These are phyloP conservation scores for Helichrysum umbraculigerum DNA, from an alignment of 129 eudicot species.

Conservation along the genomic window DNA sequence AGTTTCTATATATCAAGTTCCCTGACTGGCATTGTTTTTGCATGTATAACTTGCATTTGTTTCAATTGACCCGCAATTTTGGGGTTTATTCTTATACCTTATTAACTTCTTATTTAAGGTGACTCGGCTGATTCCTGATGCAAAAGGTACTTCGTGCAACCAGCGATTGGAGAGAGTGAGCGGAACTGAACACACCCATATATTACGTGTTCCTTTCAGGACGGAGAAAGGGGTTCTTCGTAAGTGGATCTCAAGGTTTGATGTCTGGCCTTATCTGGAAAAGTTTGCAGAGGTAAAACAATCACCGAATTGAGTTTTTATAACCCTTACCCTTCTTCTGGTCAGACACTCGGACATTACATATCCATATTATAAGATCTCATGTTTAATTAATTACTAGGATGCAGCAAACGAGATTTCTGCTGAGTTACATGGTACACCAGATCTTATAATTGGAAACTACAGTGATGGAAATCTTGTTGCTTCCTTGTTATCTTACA, in stretches of 20 bases:
- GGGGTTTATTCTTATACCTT: conserved; percentile 11
- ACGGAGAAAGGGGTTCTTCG: conserved; percentile 81
- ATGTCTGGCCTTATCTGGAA: conserved; percentile 98
- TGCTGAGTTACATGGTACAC: conserved; percentile 77
- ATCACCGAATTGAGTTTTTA: background rate
- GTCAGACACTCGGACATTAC: background rate
- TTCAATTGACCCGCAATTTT: background rate
- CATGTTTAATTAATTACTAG: conserved; percentile 39
- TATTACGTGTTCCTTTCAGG: conserved; percentile 88
- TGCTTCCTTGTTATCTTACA: conserved; percentile 81
- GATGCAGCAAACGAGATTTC: conserved; percentile 84
- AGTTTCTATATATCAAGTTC: conserved; percentile 16
- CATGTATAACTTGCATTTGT: conserved; percentile 4
- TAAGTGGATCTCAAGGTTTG: conserved; percentile 96
- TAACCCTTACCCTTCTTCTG: background rate
- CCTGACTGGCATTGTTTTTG: conserved; percentile 5
- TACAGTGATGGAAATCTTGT: conserved; percentile 97
- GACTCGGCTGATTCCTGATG: conserved; percentile 91
- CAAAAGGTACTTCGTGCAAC: conserved; percentile 95
- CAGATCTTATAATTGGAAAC: conserved; percentile 93
- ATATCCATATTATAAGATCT: background rate
- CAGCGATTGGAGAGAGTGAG: conserved; percentile 83
- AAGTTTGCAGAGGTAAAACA: conserved; percentile 72
- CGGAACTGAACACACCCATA: conserved; percentile 78
- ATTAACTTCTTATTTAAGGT: conserved; percentile 53